Evolutionary conservation across 2,329 filamentous ascomycete genomes (phyloP).

Genomic region (Aspergillus hortae): DNA sequence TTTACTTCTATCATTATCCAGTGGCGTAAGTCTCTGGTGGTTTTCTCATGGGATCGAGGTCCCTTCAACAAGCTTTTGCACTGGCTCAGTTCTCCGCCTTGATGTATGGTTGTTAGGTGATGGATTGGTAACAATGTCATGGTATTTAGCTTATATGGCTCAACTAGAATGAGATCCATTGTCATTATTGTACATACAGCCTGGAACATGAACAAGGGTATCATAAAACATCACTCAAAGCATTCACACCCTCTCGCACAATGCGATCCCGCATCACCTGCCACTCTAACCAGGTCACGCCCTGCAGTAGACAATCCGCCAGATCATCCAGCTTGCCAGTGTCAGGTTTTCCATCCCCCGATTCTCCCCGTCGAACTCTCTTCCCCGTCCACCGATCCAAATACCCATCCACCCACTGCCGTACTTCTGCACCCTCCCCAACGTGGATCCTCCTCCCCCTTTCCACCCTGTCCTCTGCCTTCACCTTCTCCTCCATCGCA

Average conservation of each 20-base stretch:
- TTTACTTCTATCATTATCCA: conserved; percentile 9
- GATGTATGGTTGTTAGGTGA: not conserved
- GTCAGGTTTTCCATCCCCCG: not conserved
- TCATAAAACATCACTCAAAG: conserved; percentile 7
- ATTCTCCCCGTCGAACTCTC: not conserved
- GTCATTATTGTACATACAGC: too few relatives aligned
- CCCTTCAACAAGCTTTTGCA: not conserved
- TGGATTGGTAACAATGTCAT: not conserved
- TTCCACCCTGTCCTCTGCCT: not conserved
- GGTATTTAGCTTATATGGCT: not conserved
- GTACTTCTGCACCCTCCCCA: conserved; percentile 4
- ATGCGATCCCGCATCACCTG: conserved; percentile 43
- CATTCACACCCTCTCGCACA: conserved; percentile 17
- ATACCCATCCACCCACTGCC: conserved; percentile 25
- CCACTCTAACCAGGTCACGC: conserved; percentile 73
- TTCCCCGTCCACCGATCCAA: conserved; percentile 26
- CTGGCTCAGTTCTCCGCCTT: not conserved
- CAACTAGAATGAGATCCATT: not conserved
- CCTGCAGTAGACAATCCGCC: conserved; percentile 75
- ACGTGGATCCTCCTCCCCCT: not conserved
- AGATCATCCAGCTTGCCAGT: conserved; percentile 73
- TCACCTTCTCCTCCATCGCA: not conserved
- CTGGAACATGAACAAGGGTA: not conserved
- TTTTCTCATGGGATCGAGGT: conserved; percentile 5
- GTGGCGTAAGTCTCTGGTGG: conserved; percentile 3